phyloP scores from a whole-genome alignment of 106 monocot species.

The Triglochin maritima region DNA sequence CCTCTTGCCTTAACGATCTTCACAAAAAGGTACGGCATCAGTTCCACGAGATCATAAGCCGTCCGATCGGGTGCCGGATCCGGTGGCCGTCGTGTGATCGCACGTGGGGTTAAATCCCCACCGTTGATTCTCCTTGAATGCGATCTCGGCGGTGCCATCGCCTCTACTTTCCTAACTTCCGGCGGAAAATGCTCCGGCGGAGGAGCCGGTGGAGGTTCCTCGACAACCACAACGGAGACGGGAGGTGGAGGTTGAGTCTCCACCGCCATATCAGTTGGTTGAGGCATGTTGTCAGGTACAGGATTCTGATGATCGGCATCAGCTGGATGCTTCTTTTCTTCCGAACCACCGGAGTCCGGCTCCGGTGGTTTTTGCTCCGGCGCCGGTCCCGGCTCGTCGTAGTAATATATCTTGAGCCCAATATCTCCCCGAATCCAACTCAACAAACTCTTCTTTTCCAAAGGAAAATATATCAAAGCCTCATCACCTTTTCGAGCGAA shows the following conservation, averaged over 20 bases:
- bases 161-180: constrained; percentile 56
- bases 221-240: not conserved
- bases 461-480: constrained; percentile 79
- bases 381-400: constrained; percentile 26
- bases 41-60: constrained; percentile 73
- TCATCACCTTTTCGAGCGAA: constrained; percentile 64
- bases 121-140: constrained; percentile 13
- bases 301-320: too few species aligned
- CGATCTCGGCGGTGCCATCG: constrained; percentile 13
- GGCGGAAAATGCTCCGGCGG: constrained; percentile 15
- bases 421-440: constrained; percentile 93
- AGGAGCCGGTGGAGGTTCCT: not conserved
- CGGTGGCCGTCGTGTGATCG: constrained; percentile 41
- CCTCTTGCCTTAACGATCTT: constrained; percentile 64
- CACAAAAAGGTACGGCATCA: constrained; percentile 89
- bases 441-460: constrained; percentile 70
- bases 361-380: not conserved
- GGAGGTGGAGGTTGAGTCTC: constrained; percentile 15
- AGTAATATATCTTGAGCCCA: constrained; percentile 81
- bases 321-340: too few species aligned
- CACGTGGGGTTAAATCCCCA: constrained; percentile 21
- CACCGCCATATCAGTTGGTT: constrained; percentile 27
- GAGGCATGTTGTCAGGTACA: too few species aligned
- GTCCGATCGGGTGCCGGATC: constrained; percentile 25
- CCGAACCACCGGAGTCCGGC: constrained; percentile 52